phyloP scores from a whole-genome alignment of 345 rosid species.

The Eucalyptus sp. region DNA sequence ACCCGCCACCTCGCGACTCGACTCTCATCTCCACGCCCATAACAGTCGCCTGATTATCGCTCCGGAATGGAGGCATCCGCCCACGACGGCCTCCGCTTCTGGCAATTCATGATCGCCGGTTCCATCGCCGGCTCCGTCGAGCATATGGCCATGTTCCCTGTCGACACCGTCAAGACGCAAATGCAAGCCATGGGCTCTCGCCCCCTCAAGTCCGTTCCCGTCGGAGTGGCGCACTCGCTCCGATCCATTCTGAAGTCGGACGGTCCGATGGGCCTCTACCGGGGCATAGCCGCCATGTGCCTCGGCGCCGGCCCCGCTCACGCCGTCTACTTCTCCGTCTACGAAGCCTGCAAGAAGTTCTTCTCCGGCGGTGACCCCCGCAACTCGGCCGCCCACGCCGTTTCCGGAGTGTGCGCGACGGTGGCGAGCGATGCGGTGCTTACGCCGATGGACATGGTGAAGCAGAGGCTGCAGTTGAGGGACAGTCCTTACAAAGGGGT shows the following conservation, averaged over 20 bases:
- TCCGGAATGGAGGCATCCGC: not conserved
- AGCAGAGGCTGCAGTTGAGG: constrained; percentile 80
- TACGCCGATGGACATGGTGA: constrained; percentile 97
- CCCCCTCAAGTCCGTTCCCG: constrained; percentile 67
- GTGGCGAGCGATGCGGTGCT: constrained; percentile 89
- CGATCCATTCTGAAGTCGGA: constrained; percentile 59
- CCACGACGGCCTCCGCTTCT: constrained; percentile 52
- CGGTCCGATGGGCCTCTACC: constrained; percentile 64
- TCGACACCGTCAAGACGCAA: constrained; percentile 88
- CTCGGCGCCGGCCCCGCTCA: constrained; percentile 99
- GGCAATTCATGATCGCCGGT: constrained; percentile 96
- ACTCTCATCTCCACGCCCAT: not conserved
- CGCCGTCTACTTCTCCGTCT: constrained; percentile 88
- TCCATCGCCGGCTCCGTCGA: constrained; percentile 88
- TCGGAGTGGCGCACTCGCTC: constrained; percentile 44
- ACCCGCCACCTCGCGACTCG: not conserved
- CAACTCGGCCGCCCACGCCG: constrained; percentile 69
- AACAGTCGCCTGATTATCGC: constrained; percentile 5
- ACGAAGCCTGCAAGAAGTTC: constrained; percentile 62
- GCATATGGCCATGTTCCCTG: constrained; percentile 99
- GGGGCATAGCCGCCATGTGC: constrained; percentile 96
- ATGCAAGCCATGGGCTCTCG: constrained; percentile 94
- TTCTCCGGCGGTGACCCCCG: constrained; percentile 58
- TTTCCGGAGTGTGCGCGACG: constrained; percentile 87
- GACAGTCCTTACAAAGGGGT: constrained; percentile 55